phyloP scores from a whole-genome alignment of 345 rosid genomes.

The Excoecaria agallocha region DNA sequence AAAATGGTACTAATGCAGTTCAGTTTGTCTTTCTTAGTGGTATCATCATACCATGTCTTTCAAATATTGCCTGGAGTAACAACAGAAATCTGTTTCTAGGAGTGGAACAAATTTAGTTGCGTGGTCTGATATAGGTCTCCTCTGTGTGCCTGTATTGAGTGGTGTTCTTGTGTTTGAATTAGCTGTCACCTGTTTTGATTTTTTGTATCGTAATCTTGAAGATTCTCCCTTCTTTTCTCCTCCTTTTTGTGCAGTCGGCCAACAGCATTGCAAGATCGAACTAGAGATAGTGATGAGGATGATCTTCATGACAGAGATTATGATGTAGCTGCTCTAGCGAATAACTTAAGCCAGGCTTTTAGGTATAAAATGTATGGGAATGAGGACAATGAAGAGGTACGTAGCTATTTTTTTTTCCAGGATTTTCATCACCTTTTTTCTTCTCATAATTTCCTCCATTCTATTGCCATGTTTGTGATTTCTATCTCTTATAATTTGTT shows the following conservation, averaged over 20 bases:
- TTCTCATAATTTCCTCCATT: neutral
- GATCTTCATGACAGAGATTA: slow-evolving; percentile 88
- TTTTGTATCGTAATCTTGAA: neutral
- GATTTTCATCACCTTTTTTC: neutral
- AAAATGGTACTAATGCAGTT: neutral
- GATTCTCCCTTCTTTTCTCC: slow-evolving; percentile 9
- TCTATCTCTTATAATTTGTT: neutral
- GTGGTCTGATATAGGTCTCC: neutral
- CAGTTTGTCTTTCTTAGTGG: too few species aligned
- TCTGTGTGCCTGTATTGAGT: neutral
- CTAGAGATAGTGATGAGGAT: slow-evolving; percentile 90
- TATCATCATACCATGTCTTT: neutral
- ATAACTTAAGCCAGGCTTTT: slow-evolving; percentile 85
- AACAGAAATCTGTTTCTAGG: neutral
- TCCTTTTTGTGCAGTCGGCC: slow-evolving; percentile 68
- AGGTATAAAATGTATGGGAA: slow-evolving; percentile 88
- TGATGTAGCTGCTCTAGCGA: slow-evolving; percentile 94
- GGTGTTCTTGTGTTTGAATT: neutral
- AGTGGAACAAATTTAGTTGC: neutral
- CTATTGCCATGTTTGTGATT: neutral
- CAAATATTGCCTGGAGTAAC: neutral
- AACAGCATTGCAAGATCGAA: slow-evolving; percentile 84
- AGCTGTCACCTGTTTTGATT: neutral
- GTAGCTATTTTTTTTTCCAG: neutral
- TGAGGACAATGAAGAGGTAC: slow-evolving; percentile 79